Evolutionary conservation across 2,329 filamentous ascomycete genomes (phyloP).

Genomic region (Nemania bipapillata): DNA sequence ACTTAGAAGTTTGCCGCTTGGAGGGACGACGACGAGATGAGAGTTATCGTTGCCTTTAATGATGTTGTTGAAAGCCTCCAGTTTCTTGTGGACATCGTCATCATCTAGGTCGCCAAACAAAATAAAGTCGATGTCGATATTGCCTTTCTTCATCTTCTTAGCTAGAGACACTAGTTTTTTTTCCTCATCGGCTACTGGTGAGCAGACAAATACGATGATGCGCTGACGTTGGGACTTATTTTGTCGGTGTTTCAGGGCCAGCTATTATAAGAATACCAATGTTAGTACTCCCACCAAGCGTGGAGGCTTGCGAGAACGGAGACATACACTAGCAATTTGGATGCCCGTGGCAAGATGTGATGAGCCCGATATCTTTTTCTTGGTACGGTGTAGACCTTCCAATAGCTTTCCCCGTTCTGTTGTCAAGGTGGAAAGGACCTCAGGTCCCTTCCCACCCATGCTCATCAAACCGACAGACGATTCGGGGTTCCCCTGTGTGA

Average conservation of each 20-base stretch:
- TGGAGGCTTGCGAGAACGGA: background rate
- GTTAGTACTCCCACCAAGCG: slow-evolving; percentile 39
- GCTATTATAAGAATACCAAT: slow-evolving; percentile 60
- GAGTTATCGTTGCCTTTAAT: slow-evolving; percentile 93
- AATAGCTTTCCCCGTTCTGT: slow-evolving; percentile 96
- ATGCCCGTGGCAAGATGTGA: slow-evolving; percentile 92
- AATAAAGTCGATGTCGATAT: slow-evolving; percentile 92
- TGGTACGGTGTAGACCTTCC: slow-evolving; percentile 87
- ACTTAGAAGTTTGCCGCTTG: slow-evolving; percentile 89
- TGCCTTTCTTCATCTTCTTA: slow-evolving; percentile 99
- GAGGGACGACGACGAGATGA: slow-evolving; percentile 88
- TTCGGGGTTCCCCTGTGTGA: slow-evolving; percentile 94
- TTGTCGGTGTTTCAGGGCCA: slow-evolving; percentile 96
- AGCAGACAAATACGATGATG: slow-evolving; percentile 97
- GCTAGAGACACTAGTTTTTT: slow-evolving; percentile 88
- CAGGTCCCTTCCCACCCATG: slow-evolving; percentile 97
- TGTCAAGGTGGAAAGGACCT: slow-evolving; percentile 95
- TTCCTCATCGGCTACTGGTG: slow-evolving; percentile 87
- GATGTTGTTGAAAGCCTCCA: slow-evolving; percentile 90
- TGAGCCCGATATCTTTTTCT: slow-evolving; percentile 88
- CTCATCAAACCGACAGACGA: slow-evolving; percentile 98
- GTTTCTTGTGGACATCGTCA: slow-evolving; percentile 88
- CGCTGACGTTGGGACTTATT: slow-evolving; percentile 97
- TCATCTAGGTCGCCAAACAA: slow-evolving; percentile 94
- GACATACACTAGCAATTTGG: slow-evolving; percentile 88